Conservation (phyloP, 1,139 yeast genomes). For the Magnusiomyces clavatus region DNA sequence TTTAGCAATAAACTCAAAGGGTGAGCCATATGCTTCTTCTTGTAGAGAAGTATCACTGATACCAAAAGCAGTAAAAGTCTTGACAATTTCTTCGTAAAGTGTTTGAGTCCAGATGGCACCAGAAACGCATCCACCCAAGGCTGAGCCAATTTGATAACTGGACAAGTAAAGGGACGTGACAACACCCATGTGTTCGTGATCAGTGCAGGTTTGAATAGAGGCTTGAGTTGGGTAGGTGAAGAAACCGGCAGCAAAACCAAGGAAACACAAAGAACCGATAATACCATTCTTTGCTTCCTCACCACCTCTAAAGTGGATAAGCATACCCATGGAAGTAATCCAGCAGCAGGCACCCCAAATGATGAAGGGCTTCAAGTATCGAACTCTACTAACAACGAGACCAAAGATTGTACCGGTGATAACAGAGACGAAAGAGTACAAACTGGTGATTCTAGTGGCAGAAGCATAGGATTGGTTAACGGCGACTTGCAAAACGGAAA, state of each 20-base stretch:
- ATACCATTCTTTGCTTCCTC: slow-evolving; percentile 45
- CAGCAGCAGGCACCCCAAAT: slow-evolving; percentile 48
- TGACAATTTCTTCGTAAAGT: slow-evolving; percentile 30
- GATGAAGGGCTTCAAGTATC: slow-evolving; percentile 54
- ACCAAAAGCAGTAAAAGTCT: slow-evolving; percentile 19
- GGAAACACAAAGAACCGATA: slow-evolving; percentile 55
- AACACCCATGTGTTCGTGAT: slow-evolving; percentile 43
- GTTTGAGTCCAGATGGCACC: slow-evolving; percentile 44
- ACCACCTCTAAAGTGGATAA: slow-evolving; percentile 51
- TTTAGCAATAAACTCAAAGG: slow-evolving; percentile 40
- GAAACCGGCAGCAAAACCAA: slow-evolving; percentile 70
- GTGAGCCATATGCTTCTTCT: slow-evolving; percentile 44
- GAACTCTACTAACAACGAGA: slow-evolving; percentile 41
- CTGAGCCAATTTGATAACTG: slow-evolving; percentile 38
- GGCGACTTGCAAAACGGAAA: slow-evolving; percentile 56
- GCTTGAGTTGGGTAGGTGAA: slow-evolving; percentile 63
- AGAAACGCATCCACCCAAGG: slow-evolving; percentile 40
- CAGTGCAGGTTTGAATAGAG: slow-evolving; percentile 53
- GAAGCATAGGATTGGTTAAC: slow-evolving; percentile 50
- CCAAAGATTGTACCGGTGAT: slow-evolving; percentile 57
- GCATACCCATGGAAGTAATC: slow-evolving; percentile 52
- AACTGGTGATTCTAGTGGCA: slow-evolving; percentile 57
- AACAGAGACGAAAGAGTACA: slow-evolving; percentile 58
- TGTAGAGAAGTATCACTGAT: slow-evolving; percentile 32
- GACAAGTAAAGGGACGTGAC: slow-evolving; percentile 40